A percentile compares a stretch with the other conserved stretches of the same genome.
Evolutionary conservation across 306 rosid species (phyloP).

Genomic region (Malus domestica): ASM211411v1 NC_041798.1:12434501-12435000

Average conservation of each 20-base stretch:
- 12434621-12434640: too few species aligned
- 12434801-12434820: not conserved
- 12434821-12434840: not conserved
- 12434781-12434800: not conserved
- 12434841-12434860: not conserved
- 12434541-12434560: not conserved
- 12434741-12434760: not conserved
- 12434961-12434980: too few species aligned
- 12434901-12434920: not conserved
- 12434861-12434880: not conserved
- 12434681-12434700: not conserved
- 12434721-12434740: not conserved
- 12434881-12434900: not conserved
- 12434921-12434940: too few species aligned
- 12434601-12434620: not conserved
- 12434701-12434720: not conserved
- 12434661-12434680: not conserved
- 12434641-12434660: not conserved
- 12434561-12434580: not conserved
- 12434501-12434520: slow-evolving; percentile 31
- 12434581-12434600: not conserved
- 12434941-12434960: too few species aligned
- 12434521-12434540: slow-evolving; percentile 40
- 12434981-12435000: too few species aligned
- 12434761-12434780: not conserved